These are phyloP conservation scores for Geosmithia putterillii DNA, from an alignment of 2,329 filamentous ascomycete species.

Conservation along the genomic window DNA sequence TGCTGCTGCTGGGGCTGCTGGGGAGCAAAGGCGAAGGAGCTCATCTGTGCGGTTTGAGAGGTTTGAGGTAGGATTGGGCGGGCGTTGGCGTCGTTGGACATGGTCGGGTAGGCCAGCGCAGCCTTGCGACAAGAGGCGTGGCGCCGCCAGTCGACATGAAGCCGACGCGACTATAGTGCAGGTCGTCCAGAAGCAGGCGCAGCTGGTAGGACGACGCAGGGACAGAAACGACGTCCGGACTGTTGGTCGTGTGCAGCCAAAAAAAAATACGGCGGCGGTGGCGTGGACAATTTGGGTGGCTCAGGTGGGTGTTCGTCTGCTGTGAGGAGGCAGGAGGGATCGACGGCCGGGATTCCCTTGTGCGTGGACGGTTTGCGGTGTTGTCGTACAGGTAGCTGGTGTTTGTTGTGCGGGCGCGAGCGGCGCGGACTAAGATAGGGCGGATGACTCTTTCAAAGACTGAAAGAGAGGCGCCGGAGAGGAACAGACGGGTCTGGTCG, in stretches of 20 bases:
- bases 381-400: too few species aligned
- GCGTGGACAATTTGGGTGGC: background rate
- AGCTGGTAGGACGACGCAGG: background rate
- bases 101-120: conserved; percentile 1
- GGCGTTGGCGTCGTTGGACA: conserved; percentile 1
- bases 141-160: conserved; percentile 14
- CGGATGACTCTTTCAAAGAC: too few species aligned
- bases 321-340: too few species aligned
- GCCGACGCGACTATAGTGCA: conserved; percentile 7
- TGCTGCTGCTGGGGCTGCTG: conserved; percentile 17
- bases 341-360: too few species aligned
- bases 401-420: too few species aligned
- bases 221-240: background rate
- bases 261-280: background rate
- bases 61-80: conserved; percentile 1
- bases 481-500: too few species aligned
- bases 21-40: conserved; percentile 65
- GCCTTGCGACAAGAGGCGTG: conserved; percentile 1
- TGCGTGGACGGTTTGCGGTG: too few species aligned
- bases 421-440: too few species aligned
- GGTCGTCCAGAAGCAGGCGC: background rate
- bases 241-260: background rate
- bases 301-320: background rate
- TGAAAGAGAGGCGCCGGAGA: too few species aligned
- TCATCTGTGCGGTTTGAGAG: conserved; percentile 41